Evolutionary conservation across 768 basidiomycete species (phyloP), one percentile per base, ranked within the genome.

Genomic region (Lactifluus echinatus): DNA sequence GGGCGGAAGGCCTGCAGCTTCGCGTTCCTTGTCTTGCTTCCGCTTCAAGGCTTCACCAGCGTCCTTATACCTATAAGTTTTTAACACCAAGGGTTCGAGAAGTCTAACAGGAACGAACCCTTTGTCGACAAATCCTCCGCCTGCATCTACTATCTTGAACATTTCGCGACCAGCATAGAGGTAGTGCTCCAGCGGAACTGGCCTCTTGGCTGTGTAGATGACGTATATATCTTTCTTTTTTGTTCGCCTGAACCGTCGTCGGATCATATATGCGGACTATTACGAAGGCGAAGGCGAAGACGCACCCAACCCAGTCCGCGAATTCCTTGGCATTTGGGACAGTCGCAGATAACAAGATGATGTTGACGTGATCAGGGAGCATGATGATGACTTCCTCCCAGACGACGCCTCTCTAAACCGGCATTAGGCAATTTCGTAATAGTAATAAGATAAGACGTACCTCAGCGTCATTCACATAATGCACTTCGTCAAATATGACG

Each of bases 311-410:
- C 96, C 96, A 99, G 63, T 93, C 93, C 4, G 96, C 96, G 67
- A 99, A 99, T 67, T 98, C 96, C 67, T 87, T 91, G 12, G 94
- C 92, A 66, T 99, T 99, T 8, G 96, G 94, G 0, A 99, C 95
- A 2, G 96, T 99, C 8, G 96, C 96, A 2, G 94, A 97, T 15
- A 99, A 76, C 42, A 99, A 75, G 54, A 99, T 97, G 66, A 99
- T 98, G 70, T 89, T 95, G 69, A 98, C 89, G 71, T 99, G 95
- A 63, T 98, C 96, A 0, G 96, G 96, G 12, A 99, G 77, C 93
- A 99, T 97, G 69, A 99, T 99, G 63, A 99, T 99, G 26, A 99
- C 95, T 73, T 99, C 95, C 72, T 99, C 95, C 96, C 96, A 99
- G 12, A 99, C 96, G 17, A 99, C 96, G 39, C 96, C 96, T 67